These are phyloP conservation scores for Fusarium sp. DNA, from an alignment of 2,329 filamentous ascomycete genomes.

Conservation along the genomic window DNA sequence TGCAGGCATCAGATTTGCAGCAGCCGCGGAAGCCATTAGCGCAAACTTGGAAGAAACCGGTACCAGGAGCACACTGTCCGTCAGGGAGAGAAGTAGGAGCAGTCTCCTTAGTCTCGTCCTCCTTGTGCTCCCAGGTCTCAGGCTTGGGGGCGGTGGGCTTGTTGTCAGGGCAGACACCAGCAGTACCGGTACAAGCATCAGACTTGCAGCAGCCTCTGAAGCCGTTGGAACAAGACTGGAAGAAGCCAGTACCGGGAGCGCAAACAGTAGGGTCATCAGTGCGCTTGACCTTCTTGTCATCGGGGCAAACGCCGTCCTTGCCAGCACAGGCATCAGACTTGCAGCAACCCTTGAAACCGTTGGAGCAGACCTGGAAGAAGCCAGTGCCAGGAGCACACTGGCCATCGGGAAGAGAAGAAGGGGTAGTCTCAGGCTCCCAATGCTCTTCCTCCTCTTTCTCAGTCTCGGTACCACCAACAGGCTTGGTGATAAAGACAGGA, in stretches of 20 bases:
- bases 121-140: not conserved
- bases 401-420: not conserved
- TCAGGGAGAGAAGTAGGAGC: not conserved
- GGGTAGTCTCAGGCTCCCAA: not conserved
- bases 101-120: not conserved
- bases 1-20: slow-evolving; percentile 28
- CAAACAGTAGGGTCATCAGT: slow-evolving; percentile 2
- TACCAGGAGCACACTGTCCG: not conserved
- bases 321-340: slow-evolving; percentile 13
- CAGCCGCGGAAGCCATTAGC: slow-evolving; percentile 32
- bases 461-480: not conserved
- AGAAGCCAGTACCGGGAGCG: slow-evolving; percentile 19
- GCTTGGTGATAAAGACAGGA: slow-evolving; percentile 15
- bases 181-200: slow-evolving; percentile 13
- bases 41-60: slow-evolving; percentile 24
- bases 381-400: slow-evolving; percentile 15
- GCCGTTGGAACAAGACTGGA: slow-evolving; percentile 28
- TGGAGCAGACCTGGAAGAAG: slow-evolving; percentile 18
- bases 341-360: slow-evolving; percentile 13
- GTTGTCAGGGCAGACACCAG: slow-evolving; percentile 3
- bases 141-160: not conserved
- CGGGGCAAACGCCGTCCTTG: not conserved
- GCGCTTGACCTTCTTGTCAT: slow-evolving; percentile 1
- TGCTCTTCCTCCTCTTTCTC: not conserved
- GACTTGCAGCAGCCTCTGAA: slow-evolving; percentile 33